A percentile compares a stretch with the other conserved stretches of the same genome.
Conservation (phyloP, 2,329 filamentous ascomycete species). For the Diaporthe sp. region DNA sequence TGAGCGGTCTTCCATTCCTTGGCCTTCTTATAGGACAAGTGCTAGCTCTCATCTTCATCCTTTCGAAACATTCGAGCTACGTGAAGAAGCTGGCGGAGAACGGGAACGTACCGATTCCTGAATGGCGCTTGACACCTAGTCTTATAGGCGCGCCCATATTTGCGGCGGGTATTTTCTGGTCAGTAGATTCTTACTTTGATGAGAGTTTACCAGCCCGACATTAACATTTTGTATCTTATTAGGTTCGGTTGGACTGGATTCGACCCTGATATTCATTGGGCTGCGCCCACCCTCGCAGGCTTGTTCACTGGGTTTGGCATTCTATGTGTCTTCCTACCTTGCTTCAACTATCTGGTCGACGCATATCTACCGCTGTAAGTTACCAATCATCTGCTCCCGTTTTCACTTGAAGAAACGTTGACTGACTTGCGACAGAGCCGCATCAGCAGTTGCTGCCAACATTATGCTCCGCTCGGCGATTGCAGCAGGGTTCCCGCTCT, state of each 20-base stretch:
- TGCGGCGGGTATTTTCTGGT: constrained; percentile 53
- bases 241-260: constrained; percentile 44
- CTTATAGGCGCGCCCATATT: constrained; percentile 48
- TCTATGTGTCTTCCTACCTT: constrained; percentile 45
- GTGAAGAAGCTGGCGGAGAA: constrained; percentile 41
- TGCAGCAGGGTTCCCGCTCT: constrained; percentile 53
- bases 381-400: not conserved
- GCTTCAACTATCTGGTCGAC: constrained; percentile 53
- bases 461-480: constrained; percentile 53
- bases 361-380: constrained; percentile 55
- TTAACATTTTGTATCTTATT: not conserved
- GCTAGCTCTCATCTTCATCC: constrained; percentile 43
- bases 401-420: not conserved
- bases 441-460: constrained; percentile 54
- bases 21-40: constrained; percentile 45
- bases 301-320: constrained; percentile 44
- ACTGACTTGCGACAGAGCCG: constrained; percentile 46
- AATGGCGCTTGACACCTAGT: constrained; percentile 43
- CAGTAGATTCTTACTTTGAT: not conserved
- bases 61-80: constrained; percentile 47
- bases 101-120: constrained; percentile 42
- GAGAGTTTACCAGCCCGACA: not conserved
- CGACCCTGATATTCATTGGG: constrained; percentile 42
- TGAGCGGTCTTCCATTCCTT: constrained; percentile 49
- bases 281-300: constrained; percentile 42